Evolutionary conservation across 345 rosid genomes (phyloP).

Genomic region (Euphorbia lathyris): DNA sequence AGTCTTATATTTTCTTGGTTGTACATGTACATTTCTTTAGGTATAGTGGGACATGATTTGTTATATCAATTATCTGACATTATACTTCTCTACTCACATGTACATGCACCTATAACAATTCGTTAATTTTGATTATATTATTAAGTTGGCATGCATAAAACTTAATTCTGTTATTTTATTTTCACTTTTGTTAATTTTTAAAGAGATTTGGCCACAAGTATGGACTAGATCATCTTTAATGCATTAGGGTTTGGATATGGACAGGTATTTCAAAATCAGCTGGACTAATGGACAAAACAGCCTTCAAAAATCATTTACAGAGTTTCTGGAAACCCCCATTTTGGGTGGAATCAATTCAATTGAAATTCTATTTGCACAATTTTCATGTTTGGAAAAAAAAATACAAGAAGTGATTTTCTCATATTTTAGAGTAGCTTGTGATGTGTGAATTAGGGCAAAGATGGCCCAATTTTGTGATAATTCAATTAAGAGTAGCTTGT

Average conservation of each 20-base stretch:
- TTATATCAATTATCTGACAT: background rate
- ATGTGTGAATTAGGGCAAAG: too few relatives aligned
- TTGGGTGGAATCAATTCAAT: too few relatives aligned
- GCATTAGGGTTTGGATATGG: background rate
- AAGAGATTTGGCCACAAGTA: background rate
- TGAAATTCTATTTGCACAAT: too few relatives aligned
- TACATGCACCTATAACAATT: background rate
- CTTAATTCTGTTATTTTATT: background rate
- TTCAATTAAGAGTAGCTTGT: too few relatives aligned
- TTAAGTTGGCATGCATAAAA: too few relatives aligned
- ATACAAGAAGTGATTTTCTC: too few relatives aligned
- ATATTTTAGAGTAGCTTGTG: too few relatives aligned
- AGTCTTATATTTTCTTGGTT: background rate
- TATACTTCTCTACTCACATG: background rate
- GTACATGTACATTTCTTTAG: background rate
- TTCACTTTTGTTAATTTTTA: too few relatives aligned
- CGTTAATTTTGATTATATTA: background rate
- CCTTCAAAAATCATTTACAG: background rate
- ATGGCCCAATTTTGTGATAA: too few relatives aligned
- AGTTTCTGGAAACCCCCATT: too few relatives aligned
- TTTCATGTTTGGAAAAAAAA: too few relatives aligned
- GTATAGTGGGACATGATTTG: too few relatives aligned
- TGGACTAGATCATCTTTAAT: background rate
- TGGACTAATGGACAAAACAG: background rate
- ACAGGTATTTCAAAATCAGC: background rate